phyloP scores from a whole-genome alignment of 306 rosid species.

The Acacia confusa region DNA sequence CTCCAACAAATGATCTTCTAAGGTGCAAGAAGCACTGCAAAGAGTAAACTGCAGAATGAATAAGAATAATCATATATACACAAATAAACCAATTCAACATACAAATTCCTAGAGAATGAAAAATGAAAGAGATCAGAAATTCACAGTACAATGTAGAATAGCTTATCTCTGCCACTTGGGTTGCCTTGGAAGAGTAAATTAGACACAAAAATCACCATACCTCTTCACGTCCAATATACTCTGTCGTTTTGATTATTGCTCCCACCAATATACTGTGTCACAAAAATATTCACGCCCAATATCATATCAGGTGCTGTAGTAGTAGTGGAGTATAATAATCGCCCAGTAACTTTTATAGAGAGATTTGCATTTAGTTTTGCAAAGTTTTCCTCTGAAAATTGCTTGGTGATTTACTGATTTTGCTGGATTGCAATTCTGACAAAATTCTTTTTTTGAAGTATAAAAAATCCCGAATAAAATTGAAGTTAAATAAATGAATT shows the following conservation, averaged over 20 bases:
- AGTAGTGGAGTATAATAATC: too few relatives aligned
- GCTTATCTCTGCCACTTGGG: constrained; percentile 48
- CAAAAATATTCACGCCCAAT: too few relatives aligned
- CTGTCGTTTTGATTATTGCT: constrained; percentile 23
- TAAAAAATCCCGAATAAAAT: background rate
- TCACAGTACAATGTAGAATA: background rate
- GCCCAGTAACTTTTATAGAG: too few relatives aligned
- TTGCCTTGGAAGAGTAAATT: too few relatives aligned
- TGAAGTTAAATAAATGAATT: background rate
- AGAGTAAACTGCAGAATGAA: background rate
- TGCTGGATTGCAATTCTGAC: background rate
- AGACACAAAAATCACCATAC: too few relatives aligned
- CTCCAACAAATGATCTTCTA: background rate
- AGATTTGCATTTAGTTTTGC: too few relatives aligned
- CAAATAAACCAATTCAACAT: background rate
- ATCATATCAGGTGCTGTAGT: too few relatives aligned
- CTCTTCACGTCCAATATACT: constrained; percentile 47
- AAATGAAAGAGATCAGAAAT: background rate
- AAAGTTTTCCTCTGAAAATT: background rate
- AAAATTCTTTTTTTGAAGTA: background rate
- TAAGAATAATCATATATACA: background rate
- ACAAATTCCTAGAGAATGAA: background rate
- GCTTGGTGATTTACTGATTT: too few relatives aligned
- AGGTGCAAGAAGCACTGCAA: background rate
- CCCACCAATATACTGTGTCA: too few relatives aligned